Evolutionary conservation across 345 rosid species (phyloP).

Genomic region (Gossypium raimondii): DNA sequence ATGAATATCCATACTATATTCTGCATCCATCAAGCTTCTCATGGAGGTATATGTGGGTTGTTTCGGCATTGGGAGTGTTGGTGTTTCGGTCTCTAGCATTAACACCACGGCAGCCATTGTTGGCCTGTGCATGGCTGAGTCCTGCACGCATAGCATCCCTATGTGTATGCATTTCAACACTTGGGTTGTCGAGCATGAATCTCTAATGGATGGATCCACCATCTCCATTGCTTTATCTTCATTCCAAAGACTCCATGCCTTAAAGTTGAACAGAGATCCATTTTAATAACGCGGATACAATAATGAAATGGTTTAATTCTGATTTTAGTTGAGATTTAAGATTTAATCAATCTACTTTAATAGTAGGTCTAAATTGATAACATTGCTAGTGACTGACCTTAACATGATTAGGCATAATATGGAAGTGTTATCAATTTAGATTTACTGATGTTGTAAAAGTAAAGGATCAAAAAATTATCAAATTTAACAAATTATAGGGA

Average conservation of each 20-base stretch:
- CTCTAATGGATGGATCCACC: conserved; percentile 46
- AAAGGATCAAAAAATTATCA: too few species aligned
- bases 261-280: too few species aligned
- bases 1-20: conserved; percentile 29
- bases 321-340: too few species aligned
- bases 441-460: too few species aligned
- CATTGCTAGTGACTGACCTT: too few species aligned
- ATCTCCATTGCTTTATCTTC: conserved; percentile 58
- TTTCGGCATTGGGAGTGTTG: conserved; percentile 47
- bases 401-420: too few species aligned
- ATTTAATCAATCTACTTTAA: too few species aligned
- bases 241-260: conserved; percentile 81
- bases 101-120: conserved; percentile 61
- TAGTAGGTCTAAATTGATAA: too few species aligned
- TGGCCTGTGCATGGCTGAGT: conserved; percentile 60
- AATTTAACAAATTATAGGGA: too few species aligned
- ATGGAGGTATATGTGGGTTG: conserved; percentile 52
- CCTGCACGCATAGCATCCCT: conserved; percentile 82
- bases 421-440: too few species aligned
- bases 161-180: conserved; percentile 67
- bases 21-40: conserved; percentile 39
- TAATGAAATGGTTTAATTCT: not conserved
- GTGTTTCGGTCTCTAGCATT: conserved; percentile 64
- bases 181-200: conserved; percentile 36
- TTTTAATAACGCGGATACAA: not conserved